phyloP scores from a whole-genome alignment of 345 rosid species.

The Brassica incana region DNA sequence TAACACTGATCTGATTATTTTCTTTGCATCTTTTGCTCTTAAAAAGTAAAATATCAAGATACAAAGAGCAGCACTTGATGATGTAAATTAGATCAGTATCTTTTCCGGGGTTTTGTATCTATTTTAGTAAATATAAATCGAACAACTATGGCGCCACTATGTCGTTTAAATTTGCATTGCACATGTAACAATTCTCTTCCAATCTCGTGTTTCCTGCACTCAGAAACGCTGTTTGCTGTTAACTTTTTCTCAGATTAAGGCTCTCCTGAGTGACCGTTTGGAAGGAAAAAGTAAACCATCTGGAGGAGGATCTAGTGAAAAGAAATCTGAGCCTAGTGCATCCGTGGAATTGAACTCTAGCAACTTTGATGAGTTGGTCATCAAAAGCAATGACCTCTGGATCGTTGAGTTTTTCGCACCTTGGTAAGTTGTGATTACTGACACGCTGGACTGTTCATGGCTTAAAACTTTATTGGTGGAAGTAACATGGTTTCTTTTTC shows the following conservation, averaged over 20 bases:
- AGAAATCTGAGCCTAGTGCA: constrained; percentile 66
- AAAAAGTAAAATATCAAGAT: neutral
- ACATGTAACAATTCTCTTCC: neutral
- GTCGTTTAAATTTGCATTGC: neutral
- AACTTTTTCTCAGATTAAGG: constrained; percentile 62
- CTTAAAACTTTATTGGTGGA: neutral
- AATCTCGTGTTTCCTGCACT: neutral
- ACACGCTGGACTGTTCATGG: neutral
- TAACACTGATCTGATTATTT: neutral
- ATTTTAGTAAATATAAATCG: neutral
- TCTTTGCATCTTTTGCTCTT: neutral
- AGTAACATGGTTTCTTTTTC: neutral
- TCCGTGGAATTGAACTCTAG: constrained; percentile 74
- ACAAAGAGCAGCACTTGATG: constrained; percentile 1
- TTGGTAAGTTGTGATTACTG: constrained; percentile 56
- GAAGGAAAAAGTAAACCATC: constrained; percentile 63
- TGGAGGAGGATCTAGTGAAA: constrained; percentile 57
- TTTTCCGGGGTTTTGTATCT: constrained; percentile 4
- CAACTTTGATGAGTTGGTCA: constrained; percentile 91
- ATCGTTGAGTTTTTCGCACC: constrained; percentile 98
- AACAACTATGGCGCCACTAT: constrained; percentile 15
- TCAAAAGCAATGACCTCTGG: constrained; percentile 97
- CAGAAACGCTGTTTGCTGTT: constrained; percentile 9
- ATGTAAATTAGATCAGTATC: too few species aligned
- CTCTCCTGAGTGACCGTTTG: constrained; percentile 83